Evolutionary conservation across 148 eudicot genomes (phyloP), one percentile per base, ranked within the genome.

Genomic region (Nepenthes gracilis): DNA sequence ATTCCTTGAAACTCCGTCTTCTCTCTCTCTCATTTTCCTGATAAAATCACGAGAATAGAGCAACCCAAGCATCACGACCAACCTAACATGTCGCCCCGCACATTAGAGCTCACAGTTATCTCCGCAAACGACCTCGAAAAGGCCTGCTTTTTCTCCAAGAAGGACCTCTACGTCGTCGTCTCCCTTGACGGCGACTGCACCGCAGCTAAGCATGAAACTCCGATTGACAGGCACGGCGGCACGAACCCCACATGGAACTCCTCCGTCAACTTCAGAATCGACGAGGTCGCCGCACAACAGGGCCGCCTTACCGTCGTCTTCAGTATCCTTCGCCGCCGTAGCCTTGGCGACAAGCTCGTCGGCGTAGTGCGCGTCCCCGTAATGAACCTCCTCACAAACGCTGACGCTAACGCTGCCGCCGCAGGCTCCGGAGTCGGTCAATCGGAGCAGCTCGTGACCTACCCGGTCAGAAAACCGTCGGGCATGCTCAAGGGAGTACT

Each of bases 341-440:
- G 36, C 1, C 60, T 89, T 5, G 86, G 83, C 1, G 90, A 86
- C 54, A 80, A 73, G 52, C 74, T 77, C 59, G 55, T 90, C 43
- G 97, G 97, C 9, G 83, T 82, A 57, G 85, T 90, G 9, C 67
- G 54, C 58, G 86, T 82, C 15, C 82, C 95, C 10, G 33, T 85
- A 9, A 64, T 57, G 13, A 84, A 86, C 9, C 72, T 90, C 45
- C 57, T 82, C n/a, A 64, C 64, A 1, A 1, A 4, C 45, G 45
- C 45, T 23, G 23, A 23, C 23, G 0, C 23, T 23, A 74, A 71
- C 23, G 23, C 23, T 0, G 23, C 23, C 23, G 23, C 23, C 23
- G 61, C 72, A 15, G 45, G 55, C 2, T 61, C 23, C 5, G 64
- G 59, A 1, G 12, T 13, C 1, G 6, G 71, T 62, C 67, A 64